phyloP scores from a whole-genome alignment of 805 yeast species.

The Kuraishia hungarica region DNA sequence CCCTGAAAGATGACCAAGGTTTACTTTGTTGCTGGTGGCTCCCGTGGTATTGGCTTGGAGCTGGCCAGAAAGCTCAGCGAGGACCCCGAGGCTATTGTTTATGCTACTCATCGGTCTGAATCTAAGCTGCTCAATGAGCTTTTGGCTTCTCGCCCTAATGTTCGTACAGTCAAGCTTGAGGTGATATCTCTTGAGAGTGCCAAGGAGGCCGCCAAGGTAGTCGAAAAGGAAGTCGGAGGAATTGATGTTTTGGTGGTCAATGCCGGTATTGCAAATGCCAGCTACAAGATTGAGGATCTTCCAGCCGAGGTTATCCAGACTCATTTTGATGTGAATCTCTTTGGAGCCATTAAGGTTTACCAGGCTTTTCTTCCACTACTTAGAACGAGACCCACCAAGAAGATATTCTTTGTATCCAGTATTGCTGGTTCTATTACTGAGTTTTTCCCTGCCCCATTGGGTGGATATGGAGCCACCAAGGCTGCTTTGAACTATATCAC shows the following conservation, averaged over 20 bases:
- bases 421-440: constrained; percentile 16
- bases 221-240: background rate
- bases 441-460: constrained; percentile 9
- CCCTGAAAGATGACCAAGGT: constrained; percentile 3
- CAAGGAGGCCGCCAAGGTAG: background rate
- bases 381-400: constrained; percentile 11
- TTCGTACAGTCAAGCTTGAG: background rate
- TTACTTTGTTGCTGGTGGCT: constrained; percentile 3
- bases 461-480: constrained; percentile 28
- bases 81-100: background rate
- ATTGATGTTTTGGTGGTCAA: constrained; percentile 1
- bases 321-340: constrained; percentile 14
- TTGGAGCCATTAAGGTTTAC: constrained; percentile 16
- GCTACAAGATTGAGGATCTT: background rate
- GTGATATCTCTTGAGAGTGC: background rate
- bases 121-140: background rate
- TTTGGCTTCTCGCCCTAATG: background rate
- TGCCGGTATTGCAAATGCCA: background rate
- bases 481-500: constrained; percentile 27
- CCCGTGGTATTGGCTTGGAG: constrained; percentile 3
- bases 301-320: background rate
- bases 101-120: background rate
- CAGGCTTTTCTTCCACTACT: constrained; percentile 13
- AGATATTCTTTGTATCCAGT: constrained; percentile 20
- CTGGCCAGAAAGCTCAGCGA: background rate